A percentile compares a stretch with the other conserved stretches of the same genome.
Evolutionary conservation across 768 basidiomycete genomes (phyloP).

Genomic region (Russula brevipes): DNA sequence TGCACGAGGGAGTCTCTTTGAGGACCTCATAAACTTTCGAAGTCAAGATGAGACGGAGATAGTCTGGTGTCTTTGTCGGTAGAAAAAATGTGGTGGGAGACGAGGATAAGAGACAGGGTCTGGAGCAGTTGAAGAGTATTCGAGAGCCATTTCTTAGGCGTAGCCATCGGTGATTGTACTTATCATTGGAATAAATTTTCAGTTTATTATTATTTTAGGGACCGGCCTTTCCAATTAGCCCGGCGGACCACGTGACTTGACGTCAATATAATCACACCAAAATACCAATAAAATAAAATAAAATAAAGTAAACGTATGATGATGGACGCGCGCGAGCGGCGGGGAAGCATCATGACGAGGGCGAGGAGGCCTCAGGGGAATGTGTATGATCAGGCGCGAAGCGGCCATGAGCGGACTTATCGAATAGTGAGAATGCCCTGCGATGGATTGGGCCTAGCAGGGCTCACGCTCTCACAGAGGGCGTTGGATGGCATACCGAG

Average conservation of each 20-base stretch:
- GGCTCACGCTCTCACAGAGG: background rate
- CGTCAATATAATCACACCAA: constrained; percentile 7
- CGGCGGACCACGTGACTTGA: constrained; percentile 14
- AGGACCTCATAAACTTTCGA: constrained; percentile 87
- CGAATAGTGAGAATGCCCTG: background rate
- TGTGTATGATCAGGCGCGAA: background rate
- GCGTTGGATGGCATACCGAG: background rate
- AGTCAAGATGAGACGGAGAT: constrained; percentile 82
- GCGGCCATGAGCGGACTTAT: background rate
- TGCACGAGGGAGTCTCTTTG: constrained; percentile 86
- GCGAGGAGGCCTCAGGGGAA: background rate
- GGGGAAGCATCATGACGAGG: background rate
- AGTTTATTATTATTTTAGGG: too few relatives aligned
- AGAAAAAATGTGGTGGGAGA: constrained; percentile 61
- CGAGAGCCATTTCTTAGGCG: constrained; percentile 44
- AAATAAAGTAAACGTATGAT: too few relatives aligned
- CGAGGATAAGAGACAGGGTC: constrained; percentile 62
- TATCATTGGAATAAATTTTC: background rate
- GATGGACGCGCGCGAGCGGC: background rate
- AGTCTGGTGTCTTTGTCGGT: constrained; percentile 70
- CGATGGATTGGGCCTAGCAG: background rate
- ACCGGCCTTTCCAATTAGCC: background rate
- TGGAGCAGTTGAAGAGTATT: constrained; percentile 66
- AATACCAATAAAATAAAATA: background rate
- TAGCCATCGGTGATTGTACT: background rate